Evolutionary conservation across 768 basidiomycete species (phyloP).

Genomic region (Tricholoma sp.): DNA sequence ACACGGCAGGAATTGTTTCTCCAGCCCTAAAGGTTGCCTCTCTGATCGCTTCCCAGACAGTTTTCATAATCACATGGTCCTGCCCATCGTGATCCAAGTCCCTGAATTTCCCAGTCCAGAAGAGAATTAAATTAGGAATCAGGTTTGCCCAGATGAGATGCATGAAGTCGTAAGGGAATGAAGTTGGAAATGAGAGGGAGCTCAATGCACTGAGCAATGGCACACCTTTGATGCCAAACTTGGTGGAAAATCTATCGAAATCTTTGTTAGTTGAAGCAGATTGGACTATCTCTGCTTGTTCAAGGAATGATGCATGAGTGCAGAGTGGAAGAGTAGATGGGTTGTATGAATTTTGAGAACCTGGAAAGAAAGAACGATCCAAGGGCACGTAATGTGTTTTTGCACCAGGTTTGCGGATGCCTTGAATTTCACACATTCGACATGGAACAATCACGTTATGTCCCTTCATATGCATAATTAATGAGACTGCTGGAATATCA

Average conservation of each 20-base stretch:
- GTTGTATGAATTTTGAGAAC: no score
- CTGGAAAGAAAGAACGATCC: no score
- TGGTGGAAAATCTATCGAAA: constrained; percentile 12
- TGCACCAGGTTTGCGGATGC: no score
- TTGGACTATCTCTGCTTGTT: constrained; percentile 3
- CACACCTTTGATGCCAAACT: constrained; percentile 29
- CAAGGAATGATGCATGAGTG: no score
- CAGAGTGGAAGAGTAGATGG: no score
- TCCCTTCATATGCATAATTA: no score
- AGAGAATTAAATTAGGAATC: constrained; percentile 30
- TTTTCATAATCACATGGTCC: constrained; percentile 20
- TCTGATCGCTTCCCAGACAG: constrained; percentile 20
- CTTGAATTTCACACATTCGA: no score
- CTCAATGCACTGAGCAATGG: constrained; percentile 24
- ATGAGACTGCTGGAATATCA: no score
- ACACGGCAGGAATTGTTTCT: constrained; percentile 32
- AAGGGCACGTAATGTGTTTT: no score
- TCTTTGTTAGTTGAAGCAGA: constrained; percentile 10
- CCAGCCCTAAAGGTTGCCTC: constrained; percentile 24
- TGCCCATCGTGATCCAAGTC: constrained; percentile 13
- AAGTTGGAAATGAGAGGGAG: constrained; percentile 18
- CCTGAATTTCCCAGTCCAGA: constrained; percentile 39
- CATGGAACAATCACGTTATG: no score
- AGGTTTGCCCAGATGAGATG: constrained; percentile 44
- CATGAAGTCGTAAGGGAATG: constrained; percentile 46